Evolutionary conservation across 1,139 yeast genomes (phyloP).

Genomic region (Taphrina deformans): DNA sequence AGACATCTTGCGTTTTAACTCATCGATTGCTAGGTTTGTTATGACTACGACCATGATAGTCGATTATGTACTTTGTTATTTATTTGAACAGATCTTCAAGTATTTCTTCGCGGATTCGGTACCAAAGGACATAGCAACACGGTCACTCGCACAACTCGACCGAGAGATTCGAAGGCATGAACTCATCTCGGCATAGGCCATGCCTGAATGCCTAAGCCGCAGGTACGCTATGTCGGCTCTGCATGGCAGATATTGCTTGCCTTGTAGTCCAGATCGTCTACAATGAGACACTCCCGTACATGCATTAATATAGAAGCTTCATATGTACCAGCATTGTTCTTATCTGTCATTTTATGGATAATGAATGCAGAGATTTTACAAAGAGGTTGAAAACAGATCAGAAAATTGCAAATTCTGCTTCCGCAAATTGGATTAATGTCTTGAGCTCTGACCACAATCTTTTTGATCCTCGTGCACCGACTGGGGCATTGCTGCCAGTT

Average conservation of each 20-base stretch:
- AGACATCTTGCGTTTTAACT: too few species aligned
- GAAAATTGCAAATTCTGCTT: neutral
- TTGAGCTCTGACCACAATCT: neutral
- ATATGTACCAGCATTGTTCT: too few species aligned
- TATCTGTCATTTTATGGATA: too few species aligned
- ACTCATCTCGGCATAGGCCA: too few species aligned
- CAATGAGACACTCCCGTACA: too few species aligned
- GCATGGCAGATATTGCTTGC: too few species aligned
- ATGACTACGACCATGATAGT: conserved; percentile 51
- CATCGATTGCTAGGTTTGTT: conserved; percentile 7
- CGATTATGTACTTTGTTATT: conserved; percentile 77
- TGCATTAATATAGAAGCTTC: too few species aligned
- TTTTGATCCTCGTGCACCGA: neutral
- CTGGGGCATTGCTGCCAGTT: neutral
- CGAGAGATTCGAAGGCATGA: neutral
- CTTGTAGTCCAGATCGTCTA: too few species aligned
- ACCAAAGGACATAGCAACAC: conserved; percentile 81
- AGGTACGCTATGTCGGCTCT: too few species aligned
- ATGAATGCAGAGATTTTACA: neutral
- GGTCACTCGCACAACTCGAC: neutral
- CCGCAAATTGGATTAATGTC: neutral
- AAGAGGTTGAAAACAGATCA: neutral
- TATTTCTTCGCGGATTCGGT: conserved; percentile 83
- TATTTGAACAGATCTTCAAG: conserved; percentile 77
- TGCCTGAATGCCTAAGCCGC: too few species aligned